Base-by-base conservation (phyloP, 495 filamentous ascomycete genomes). In the Podospora fimiseda region DNA sequence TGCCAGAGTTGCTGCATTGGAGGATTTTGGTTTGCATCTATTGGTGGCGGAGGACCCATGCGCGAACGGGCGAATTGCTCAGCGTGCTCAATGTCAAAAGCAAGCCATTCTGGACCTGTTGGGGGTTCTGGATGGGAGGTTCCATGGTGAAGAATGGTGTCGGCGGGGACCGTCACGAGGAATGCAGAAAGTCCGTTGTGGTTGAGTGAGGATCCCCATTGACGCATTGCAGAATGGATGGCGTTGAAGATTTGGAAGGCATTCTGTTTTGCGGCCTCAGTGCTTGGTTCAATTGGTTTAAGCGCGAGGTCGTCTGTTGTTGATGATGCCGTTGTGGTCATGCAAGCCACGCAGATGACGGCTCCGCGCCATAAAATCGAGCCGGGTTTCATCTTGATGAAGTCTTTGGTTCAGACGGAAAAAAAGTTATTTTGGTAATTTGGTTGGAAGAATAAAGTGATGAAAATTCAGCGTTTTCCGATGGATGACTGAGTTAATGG, bases 161-260 rank as follows among this genome's bases (percentile, higher is more conserved):
- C 80, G 2, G 63, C 69, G 0, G 84, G 81, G 1, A 88, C 74
- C 0, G 69, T 73, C 3, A 71, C 83, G 0, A 80, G 68, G 60
- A 84, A 84, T 60, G 83, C 70, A 0, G 82, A 85, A 70, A 86
- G 80, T 48, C 83, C 83, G 61, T 87, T 88, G 58, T 88, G 84
- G 42, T 86, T 72, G 3, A 85, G 61, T 0, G 82, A 82, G 1
- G 83, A 86, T 7, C 82, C 83, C 77, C 80, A 88, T 72, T 86
- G 81, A 19, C 84, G 79, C 57, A 60, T 50, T 14, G 84, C 81
- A 22, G 79, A 78, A 56, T 86, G 82, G 33, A 86, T 66, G 16
- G 79, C 70, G 58, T 86, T 88, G 74, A 86, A 86, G 51, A 86
- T 83, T 44, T 78, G 73, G 56, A 79, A 78, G 21, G 74, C 79